These are phyloP conservation scores for Vanilla planifolia DNA, from an alignment of 106 monocot species.

Conservation along the genomic window DNA sequence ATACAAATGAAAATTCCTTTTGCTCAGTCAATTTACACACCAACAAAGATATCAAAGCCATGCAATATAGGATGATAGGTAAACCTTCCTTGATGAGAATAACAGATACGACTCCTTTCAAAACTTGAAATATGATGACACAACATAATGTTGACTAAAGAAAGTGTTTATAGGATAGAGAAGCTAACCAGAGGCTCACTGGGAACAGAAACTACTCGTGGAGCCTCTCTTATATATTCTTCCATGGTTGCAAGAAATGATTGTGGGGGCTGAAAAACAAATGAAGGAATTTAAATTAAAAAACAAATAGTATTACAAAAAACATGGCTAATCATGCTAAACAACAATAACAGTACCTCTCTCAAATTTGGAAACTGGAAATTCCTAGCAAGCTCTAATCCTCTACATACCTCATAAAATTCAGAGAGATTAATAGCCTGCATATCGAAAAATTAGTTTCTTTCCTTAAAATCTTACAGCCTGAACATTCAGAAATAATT, in stretches of 20 bases:
- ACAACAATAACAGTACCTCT: constrained; percentile 42
- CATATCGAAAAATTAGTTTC: constrained; percentile 4
- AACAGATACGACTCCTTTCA: too few species aligned
- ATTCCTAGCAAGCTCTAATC: constrained; percentile 88
- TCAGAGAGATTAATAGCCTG: constrained; percentile 87
- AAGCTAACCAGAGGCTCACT: constrained; percentile 53
- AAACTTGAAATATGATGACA: neutral
- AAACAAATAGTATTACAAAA: neutral
- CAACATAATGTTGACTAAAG: neutral
- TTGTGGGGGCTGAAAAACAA: constrained; percentile 55
- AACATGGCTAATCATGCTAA: neutral
- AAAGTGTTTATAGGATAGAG: neutral
- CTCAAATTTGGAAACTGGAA: constrained; percentile 93
- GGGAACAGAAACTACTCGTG: constrained; percentile 48
- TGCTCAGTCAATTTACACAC: too few species aligned
- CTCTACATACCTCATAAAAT: constrained; percentile 89
- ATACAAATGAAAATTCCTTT: too few species aligned
- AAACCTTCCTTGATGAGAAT: too few species aligned
- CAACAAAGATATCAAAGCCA: too few species aligned
- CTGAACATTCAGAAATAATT: too few species aligned
- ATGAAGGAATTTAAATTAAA: constrained; percentile 4
- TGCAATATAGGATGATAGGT: too few species aligned
- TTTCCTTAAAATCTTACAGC: too few species aligned
- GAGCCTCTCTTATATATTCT: constrained; percentile 74
- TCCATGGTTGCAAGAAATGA: constrained; percentile 79